Percentiles rank a stretch among this genome's conserved stretches.
Evolutionary conservation across 257 asterid genomes (phyloP).

Genomic region (Solanum clarkiae): DNA sequence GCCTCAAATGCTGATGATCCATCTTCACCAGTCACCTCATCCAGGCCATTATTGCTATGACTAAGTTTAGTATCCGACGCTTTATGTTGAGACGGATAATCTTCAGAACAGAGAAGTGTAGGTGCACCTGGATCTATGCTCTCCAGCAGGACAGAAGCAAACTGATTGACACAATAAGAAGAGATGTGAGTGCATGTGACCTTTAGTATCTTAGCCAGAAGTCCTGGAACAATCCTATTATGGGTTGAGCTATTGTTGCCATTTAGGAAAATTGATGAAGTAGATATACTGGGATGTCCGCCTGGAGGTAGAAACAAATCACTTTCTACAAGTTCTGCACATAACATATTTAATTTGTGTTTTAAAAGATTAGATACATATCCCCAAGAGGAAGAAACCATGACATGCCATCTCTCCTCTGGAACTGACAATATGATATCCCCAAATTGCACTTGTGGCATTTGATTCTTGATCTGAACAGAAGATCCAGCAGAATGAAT

Average conservation of each 20-base stretch:
- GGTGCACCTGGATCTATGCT: conserved; percentile 32
- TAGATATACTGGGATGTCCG: neutral
- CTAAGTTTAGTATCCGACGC: conserved; percentile 10
- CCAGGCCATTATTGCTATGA: conserved; percentile 16
- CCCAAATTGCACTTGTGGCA: conserved; percentile 30
- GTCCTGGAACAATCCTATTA: conserved; percentile 18
- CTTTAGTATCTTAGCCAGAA: conserved; percentile 34
- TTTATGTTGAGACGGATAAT: conserved; percentile 20
- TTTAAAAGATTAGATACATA: conserved; percentile 39
- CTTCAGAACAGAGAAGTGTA: conserved; percentile 26
- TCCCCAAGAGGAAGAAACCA: conserved; percentile 59
- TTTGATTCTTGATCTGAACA: conserved; percentile 12
- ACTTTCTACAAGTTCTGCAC: conserved; percentile 19
- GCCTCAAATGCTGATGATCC: conserved; percentile 33
- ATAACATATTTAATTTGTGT: conserved; percentile 35
- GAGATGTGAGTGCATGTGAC: conserved; percentile 42
- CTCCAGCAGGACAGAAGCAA: conserved; percentile 46
- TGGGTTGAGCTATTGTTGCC: conserved; percentile 16
- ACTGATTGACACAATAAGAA: conserved; percentile 44
- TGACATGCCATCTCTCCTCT: conserved; percentile 41
- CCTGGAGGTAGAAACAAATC: conserved; percentile 13
- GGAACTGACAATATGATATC: conserved; percentile 17
- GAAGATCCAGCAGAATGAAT: conserved; percentile 22
- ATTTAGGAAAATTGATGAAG: conserved; percentile 10
- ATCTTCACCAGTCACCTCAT: conserved; percentile 18